Base-by-base conservation (phyloP, 768 basidiomycete species). In the Boletus rubroflammeus region DNA sequence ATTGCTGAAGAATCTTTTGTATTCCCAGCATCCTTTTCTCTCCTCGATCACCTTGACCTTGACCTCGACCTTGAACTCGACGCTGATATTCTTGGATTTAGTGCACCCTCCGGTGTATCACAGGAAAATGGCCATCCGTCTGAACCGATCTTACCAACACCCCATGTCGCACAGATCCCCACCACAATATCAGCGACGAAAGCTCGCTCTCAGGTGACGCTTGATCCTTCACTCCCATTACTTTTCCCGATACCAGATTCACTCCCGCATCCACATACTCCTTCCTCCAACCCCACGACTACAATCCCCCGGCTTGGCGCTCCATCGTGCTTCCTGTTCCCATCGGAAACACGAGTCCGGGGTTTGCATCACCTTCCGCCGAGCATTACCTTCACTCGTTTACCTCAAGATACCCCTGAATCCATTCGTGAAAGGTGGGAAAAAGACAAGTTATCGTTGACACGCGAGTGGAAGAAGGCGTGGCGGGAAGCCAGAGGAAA, bases 401-500 rank as follows among this genome's bases (percentile, higher is more conserved):
- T 61, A 17, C 44, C 57, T 13, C 45, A 61, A 44, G 61, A 67
- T n/a, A 69, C 67, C 10, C n/a, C 65, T 11, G 82, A 84, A 61
- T 58, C 47, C 19, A 86, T 90, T 34, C 76, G 79, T 46, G 76
- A 76, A 57, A 70, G 76, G 49, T 92, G 91, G 89, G 90, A 92
- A 62, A 79, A 74, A n/a, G 72, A 75, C 43, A 86, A 84, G 62
- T 77, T 75, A 0, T 81, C 83, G 50, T 68, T 92, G 67, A 92
- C 90, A 50, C 75, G 70, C 56, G 86, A 82, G 46, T 92, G 90
- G 90, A 90, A 89, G 72, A 81, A 81, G 63, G 71, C 87, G 44
- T 84, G 82, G 70, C 80, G 84, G 54, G 90, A 92, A 63, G 90
- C 88, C 14, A 79, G 81, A 44, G 90, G 90, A 70, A 74, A 80